These are phyloP conservation scores for Pestalotiopsis sp. DNA, from an alignment of 2,329 filamentous ascomycete genomes.

Conservation along the genomic window DNA sequence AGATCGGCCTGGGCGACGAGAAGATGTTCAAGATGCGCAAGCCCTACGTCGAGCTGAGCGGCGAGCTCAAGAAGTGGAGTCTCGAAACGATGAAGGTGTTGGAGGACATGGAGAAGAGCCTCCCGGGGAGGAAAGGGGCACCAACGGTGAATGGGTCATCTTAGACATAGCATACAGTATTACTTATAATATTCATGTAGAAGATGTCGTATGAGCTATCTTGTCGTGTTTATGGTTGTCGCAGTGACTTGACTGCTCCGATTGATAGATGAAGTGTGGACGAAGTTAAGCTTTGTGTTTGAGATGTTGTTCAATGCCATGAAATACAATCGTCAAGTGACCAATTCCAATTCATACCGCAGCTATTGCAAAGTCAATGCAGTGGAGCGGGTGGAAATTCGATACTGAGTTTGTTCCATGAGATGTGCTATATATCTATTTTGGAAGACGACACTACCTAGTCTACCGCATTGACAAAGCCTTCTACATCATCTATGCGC, in stretches of 20 bases:
- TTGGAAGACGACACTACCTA: not conserved
- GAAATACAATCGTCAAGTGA: too few relatives aligned
- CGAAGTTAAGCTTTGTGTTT: too few relatives aligned
- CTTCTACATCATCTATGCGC: slow-evolving; percentile 28
- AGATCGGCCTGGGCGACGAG: slow-evolving; percentile 37
- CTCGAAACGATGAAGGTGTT: slow-evolving; percentile 42
- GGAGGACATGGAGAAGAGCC: slow-evolving; percentile 32
- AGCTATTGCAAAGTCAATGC: too few relatives aligned
- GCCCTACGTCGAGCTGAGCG: slow-evolving; percentile 41
- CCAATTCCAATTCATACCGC: too few relatives aligned
- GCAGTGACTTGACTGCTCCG: too few relatives aligned
- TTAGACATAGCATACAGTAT: not conserved
- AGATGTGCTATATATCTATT: not conserved
- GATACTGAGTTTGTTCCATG: not conserved
- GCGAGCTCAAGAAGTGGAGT: slow-evolving; percentile 43
- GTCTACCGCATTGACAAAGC: slow-evolving; percentile 20
- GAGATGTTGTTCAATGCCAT: too few relatives aligned
- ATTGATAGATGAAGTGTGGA: too few relatives aligned
- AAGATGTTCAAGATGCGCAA: slow-evolving; percentile 42
- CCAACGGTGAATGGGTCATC: not conserved
- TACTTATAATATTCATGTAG: not conserved
- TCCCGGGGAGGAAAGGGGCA: slow-evolving; percentile 11
- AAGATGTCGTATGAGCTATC: not conserved
- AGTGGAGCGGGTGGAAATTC: not conserved
- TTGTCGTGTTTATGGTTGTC: too few relatives aligned